Evolutionary conservation across 2,329 filamentous ascomycete species (phyloP).

Genomic region (Sarocladium brachiariae): DNA sequence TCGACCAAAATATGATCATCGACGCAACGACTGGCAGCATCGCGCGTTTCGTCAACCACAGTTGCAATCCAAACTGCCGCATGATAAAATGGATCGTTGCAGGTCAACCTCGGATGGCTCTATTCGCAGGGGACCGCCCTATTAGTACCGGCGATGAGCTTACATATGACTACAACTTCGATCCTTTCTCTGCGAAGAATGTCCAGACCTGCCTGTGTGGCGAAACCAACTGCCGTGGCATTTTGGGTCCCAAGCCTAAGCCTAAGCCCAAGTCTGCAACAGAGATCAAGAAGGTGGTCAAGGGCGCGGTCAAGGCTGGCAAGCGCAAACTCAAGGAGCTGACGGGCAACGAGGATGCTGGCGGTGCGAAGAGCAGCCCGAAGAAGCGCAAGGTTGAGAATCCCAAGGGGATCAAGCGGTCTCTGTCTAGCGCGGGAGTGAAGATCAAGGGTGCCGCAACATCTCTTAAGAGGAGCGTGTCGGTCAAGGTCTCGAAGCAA

Average conservation of each 20-base stretch:
- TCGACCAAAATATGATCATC: constrained; percentile 97
- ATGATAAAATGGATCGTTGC: constrained; percentile 98
- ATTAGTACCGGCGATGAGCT: constrained; percentile 95
- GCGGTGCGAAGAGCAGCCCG: constrained; percentile 44
- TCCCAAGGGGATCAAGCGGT: constrained; percentile 31
- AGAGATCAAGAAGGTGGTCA: constrained; percentile 30
- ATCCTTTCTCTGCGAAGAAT: constrained; percentile 62
- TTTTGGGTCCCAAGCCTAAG: constrained; percentile 53
- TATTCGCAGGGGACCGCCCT: constrained; percentile 84
- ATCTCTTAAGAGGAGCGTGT: constrained; percentile 29
- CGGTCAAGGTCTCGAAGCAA: constrained; percentile 20
- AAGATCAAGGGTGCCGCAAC: constrained; percentile 31
- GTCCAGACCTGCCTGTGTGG: constrained; percentile 61
- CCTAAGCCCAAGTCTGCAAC: constrained; percentile 17
- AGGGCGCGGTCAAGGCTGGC: constrained; percentile 36
- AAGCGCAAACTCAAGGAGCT: constrained; percentile 53
- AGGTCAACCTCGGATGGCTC: constrained; percentile 89
- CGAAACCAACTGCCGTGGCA: constrained; percentile 55
- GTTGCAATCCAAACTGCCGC: constrained; percentile 89
- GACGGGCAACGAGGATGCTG: constrained; percentile 33
- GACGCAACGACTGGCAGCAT: constrained; percentile 94
- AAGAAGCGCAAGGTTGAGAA: constrained; percentile 37
- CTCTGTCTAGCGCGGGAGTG: constrained; percentile 26
- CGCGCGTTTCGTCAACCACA: constrained; percentile 96
- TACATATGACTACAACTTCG: constrained; percentile 83